Conservation (phyloP, 768 basidiomycete genomes). For the Hericium rajendrae region DNA sequence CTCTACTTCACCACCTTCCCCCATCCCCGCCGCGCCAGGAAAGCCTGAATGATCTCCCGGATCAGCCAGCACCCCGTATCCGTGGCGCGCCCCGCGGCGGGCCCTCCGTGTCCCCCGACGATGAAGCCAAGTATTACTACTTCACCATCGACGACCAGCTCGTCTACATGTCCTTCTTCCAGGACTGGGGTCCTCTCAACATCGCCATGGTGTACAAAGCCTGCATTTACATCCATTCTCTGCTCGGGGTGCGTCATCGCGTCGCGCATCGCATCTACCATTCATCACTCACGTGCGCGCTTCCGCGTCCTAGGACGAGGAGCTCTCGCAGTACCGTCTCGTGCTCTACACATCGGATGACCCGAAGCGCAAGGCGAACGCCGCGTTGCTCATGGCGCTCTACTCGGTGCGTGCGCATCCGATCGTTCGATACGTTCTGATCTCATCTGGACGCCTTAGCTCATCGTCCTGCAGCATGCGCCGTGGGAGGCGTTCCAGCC, state of each 20-base stretch:
- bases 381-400: conserved; percentile 87
- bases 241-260: conserved; percentile 31
- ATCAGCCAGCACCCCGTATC: conserved; percentile 49
- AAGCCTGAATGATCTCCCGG: conserved; percentile 49
- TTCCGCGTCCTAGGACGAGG: conserved; percentile 50
- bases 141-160: conserved; percentile 92
- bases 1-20: conserved; percentile 88
- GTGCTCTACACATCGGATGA: conserved; percentile 86
- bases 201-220: conserved; percentile 90
- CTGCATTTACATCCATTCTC: conserved; percentile 84
- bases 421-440: not conserved
- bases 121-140: conserved; percentile 73
- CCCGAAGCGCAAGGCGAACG: conserved; percentile 83
- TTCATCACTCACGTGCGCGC: conserved; percentile 4
- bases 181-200: conserved; percentile 91
- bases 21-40: conserved; percentile 62
- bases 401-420: conserved; percentile 60
- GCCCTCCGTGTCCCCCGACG: conserved; percentile 62
- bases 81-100: conserved; percentile 50
- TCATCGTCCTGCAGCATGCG: conserved; percentile 83
- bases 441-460: conserved; percentile 32
- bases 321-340: conserved; percentile 60
- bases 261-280: not conserved
- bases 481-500: conserved; percentile 96
- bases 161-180: conserved; percentile 86